Base-by-base conservation (phyloP, 2,329 filamentous ascomycete genomes). In the Paraphoma chrysanthemicola region DNA sequence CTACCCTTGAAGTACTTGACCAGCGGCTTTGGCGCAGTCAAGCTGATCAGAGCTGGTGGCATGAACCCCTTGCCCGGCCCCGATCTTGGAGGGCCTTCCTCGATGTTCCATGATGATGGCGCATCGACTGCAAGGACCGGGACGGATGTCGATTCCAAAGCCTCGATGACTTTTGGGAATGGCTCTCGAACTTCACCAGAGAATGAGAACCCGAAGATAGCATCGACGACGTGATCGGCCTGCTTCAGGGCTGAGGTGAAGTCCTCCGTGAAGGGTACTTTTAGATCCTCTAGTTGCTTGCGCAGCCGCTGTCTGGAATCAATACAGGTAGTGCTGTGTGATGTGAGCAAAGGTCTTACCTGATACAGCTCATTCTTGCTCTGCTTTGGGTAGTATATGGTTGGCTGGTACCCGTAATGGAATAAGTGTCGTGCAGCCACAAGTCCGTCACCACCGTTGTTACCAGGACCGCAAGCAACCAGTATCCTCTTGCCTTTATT, bases 141-240 rank as follows among this genome's bases (percentile, higher is more conserved):
- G 7, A 95, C 71, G 28, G 84, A 84, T 5, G 90, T 90, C 42
- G 88, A 83, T 65, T 92, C 86, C 38, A 99, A 82, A 7, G 90
- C 88, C 58, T 85, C 81, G 66, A 99, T 96, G 12, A 97, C 90
- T 0, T 83, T 83, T 0, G 89, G 88, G 72, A 98, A 99, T 1
- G 95, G 95, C 63, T 96, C 92, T n/a, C 95, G 88, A 51, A 99
- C 89, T 63, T 95, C 89, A 6, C 93, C 94, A 1, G 88, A 89
- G 80, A 99, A 99, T 58, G 90, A 95, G 80, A 99, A 99, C 7
- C 92, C 93, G 73, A 99, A 99, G 60, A 99, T 92, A 9, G 95
- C 92, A 77, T 99, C 95, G 56, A 99, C 82, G 51, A 99, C 80
- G 64, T 96, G 90, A 72, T 97, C 90, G 2, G 90, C 85, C 51